Evolutionary conservation across 495 filamentous ascomycete genomes (phyloP).

Genomic region (Rhypophila decipiens): DNA sequence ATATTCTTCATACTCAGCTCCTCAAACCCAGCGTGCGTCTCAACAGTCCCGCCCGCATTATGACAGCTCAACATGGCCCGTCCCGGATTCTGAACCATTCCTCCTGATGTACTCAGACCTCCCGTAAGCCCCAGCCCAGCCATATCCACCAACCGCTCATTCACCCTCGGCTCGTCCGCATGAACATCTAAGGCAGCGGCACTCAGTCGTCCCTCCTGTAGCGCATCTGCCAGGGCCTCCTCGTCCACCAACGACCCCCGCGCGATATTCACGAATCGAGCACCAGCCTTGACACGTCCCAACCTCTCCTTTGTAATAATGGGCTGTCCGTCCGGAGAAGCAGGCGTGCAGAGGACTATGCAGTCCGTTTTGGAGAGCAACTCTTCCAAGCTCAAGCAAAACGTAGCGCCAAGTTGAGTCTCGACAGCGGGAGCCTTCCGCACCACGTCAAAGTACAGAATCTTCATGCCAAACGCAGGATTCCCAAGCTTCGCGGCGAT

Average conservation of each 20-base stretch:
- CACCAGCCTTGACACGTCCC: constrained; percentile 46
- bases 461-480: constrained; percentile 57
- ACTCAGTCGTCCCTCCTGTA: constrained; percentile 48
- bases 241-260: constrained; percentile 65
- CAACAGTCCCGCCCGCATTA: constrained; percentile 66
- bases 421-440: constrained; percentile 46
- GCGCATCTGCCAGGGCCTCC: constrained; percentile 56
- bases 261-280: constrained; percentile 67
- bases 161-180: constrained; percentile 49
- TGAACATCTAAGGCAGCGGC: constrained; percentile 66
- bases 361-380: constrained; percentile 56
- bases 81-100: constrained; percentile 11
- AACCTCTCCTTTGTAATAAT: constrained; percentile 50
- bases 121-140: constrained; percentile 8
- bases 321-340: constrained; percentile 45
- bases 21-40: constrained; percentile 69
- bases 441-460: constrained; percentile 60
- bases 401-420: constrained; percentile 41
- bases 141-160: constrained; percentile 43
- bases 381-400: constrained; percentile 42
- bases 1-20: constrained; percentile 68
- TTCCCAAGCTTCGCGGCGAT: constrained; percentile 56
- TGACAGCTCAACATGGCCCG: constrained; percentile 59
- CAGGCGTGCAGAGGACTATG: constrained; percentile 61
- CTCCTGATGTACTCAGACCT: too few relatives aligned